A percentile compares a stretch with the other conserved stretches of the same genome.
Evolutionary conservation across 2,329 filamentous ascomycete species (phyloP).

Genomic region (Endothia cerciana): DNA sequence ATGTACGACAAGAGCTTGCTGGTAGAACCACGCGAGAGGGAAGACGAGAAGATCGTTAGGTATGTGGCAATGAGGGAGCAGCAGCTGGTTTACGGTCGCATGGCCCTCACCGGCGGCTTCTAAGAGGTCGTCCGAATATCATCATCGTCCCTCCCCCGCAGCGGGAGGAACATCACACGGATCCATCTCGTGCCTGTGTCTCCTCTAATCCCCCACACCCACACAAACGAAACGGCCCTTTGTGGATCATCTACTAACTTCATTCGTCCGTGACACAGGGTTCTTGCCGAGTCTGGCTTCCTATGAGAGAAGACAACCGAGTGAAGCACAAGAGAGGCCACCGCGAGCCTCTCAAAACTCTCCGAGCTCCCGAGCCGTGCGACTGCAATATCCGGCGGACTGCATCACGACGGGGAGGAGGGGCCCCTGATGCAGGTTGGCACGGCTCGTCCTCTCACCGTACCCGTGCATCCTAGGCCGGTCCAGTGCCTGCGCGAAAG

Average conservation of each 20-base stretch:
- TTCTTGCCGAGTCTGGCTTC: constrained; percentile 65
- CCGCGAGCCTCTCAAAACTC: constrained; percentile 6
- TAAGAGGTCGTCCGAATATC: constrained; percentile 22
- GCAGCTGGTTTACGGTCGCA: constrained; percentile 31
- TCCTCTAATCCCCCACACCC: constrained; percentile 11
- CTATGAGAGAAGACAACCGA: constrained; percentile 44
- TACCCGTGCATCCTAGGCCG: background rate
- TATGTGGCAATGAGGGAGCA: constrained; percentile 53
- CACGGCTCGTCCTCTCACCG: background rate
- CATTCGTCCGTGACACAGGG: constrained; percentile 45
- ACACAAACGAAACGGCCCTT: constrained; percentile 11
- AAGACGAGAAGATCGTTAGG: constrained; percentile 99
- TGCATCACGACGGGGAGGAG: background rate
- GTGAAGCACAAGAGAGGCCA: constrained; percentile 12
- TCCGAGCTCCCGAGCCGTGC: constrained; percentile 18
- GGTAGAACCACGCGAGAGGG: constrained; percentile 91
- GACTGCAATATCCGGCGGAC: background rate
- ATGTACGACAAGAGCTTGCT: constrained; percentile 98
- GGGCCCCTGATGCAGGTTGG: background rate
- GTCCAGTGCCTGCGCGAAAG: background rate
- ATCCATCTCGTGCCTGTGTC: constrained; percentile 21
- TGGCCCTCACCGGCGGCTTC: constrained; percentile 25
- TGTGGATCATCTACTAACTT: constrained; percentile 31
- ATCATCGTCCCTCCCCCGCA: background rate
- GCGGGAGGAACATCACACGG: constrained; percentile 18